Conservation (phyloP, 805 yeast genomes). For the Starmerella apis region DNA sequence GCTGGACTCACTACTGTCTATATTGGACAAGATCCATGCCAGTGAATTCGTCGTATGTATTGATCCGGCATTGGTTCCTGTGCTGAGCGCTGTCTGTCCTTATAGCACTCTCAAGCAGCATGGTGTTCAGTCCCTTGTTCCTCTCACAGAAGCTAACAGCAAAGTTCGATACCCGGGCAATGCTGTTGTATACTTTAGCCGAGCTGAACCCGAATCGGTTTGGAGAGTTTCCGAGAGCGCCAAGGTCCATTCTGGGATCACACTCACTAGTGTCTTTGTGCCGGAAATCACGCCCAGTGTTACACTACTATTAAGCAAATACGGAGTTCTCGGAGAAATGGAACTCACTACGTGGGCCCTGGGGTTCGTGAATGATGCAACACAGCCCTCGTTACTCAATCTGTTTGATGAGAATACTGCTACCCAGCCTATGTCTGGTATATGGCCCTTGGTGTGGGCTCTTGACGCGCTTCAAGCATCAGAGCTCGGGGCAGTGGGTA, state of each 20-base stretch:
- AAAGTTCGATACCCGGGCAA: background rate
- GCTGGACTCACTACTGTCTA: slow-evolving; percentile 19
- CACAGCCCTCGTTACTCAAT: slow-evolving; percentile 8
- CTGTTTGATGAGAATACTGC: slow-evolving; percentile 7
- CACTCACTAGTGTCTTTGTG: slow-evolving; percentile 8
- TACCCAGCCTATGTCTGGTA: slow-evolving; percentile 2
- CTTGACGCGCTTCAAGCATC: slow-evolving; percentile 37
- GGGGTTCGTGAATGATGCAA: slow-evolving; percentile 15
- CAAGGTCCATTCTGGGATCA: background rate
- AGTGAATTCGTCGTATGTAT: slow-evolving; percentile 31
- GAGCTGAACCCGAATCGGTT: slow-evolving; percentile 22
- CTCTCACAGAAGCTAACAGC: slow-evolving; percentile 33
- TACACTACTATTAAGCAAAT: slow-evolving; percentile 29
- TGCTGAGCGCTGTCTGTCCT: slow-evolving; percentile 46
- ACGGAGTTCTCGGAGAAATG: slow-evolving; percentile 37
- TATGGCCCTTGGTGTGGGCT: slow-evolving; percentile 37
- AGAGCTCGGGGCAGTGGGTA: slow-evolving; percentile 39
- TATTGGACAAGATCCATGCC: slow-evolving; percentile 18
- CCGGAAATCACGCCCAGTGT: slow-evolving; percentile 19
- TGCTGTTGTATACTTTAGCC: slow-evolving; percentile 26
- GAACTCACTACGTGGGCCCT: slow-evolving; percentile 35
- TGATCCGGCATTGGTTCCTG: slow-evolving; percentile 40
- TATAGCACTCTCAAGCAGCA: slow-evolving; percentile 43
- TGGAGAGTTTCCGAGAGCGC: slow-evolving; percentile 11
- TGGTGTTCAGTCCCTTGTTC: slow-evolving; percentile 42